Evolutionary conservation across 129 eudicot species (phyloP), one percentile per base, ranked within the genome.

Genomic region (Tagetes erecta): DNA sequence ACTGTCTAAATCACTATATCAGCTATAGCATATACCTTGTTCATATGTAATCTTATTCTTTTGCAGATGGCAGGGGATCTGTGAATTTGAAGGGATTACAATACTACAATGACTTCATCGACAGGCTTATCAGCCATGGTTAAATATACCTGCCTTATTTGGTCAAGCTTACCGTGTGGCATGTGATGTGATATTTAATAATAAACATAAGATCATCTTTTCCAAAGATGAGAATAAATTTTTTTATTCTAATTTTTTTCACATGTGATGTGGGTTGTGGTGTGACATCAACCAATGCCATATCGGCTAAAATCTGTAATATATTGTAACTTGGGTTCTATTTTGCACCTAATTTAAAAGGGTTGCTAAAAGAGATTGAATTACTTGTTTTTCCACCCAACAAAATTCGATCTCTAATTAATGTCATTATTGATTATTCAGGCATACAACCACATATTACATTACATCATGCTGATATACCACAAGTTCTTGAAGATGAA

Each of bases 381-480:
- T 68, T 31, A 67, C 20, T 9, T 4, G 4, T 45, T 67, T 67
- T 34, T 20, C 31, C 40, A 38, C 40, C 52, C 38, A 55, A 71
- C 58, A 73, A 35, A 64, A 37, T 20, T 1, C 4, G 3, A 31
- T 30, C 6, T 12, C 75, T 69, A 41, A n/a, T 11, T 10, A 20
- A 20, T 59, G 68, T 8, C 44, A 50, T 20, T 62, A 46, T 10
- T 34, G 52, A 44, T 75, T 59, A 5, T 76, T 72, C 78, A 91
- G 97, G 95, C 68, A 88, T 91, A 53, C 92, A 91, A 58, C 95
- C 97, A 71, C 92, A 91, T 81, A 75, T 84, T 52, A 88, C 97
- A 36, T 72, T 88, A 38, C 37, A 45, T 69, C 92, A 88, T 67
- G 11, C 27, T 39, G 97, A 91, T 82, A 75, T 80, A 39, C 97